Conservation (phyloP, 2,329 filamentous ascomycete species). For the Venturia effusa region DNA sequence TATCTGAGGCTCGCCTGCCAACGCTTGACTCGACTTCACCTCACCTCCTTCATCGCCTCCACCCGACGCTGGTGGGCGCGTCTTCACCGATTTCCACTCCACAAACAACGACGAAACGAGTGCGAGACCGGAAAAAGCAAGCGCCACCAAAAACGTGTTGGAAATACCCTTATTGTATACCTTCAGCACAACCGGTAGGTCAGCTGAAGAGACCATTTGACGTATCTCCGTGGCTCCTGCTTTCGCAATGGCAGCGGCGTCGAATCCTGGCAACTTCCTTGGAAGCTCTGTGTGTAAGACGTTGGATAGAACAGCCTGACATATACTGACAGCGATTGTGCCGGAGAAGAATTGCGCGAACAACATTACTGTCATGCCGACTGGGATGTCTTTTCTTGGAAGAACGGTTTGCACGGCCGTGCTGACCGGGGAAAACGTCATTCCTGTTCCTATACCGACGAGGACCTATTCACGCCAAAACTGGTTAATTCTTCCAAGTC, state of each 20-base stretch:
- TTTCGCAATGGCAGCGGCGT: neutral
- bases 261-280: neutral
- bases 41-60: too few relatives aligned
- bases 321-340: conserved; percentile 10
- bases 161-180: conserved; percentile 7
- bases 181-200: neutral
- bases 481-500: neutral
- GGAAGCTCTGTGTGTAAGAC: conserved; percentile 6
- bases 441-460: conserved; percentile 16
- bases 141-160: neutral
- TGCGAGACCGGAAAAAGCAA: conserved; percentile 5
- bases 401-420: conserved; percentile 14
- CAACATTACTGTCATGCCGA: conserved; percentile 9
- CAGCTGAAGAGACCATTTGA: neutral
- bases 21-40: too few relatives aligned
- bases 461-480: conserved; percentile 7
- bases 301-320: conserved; percentile 11
- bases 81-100: conserved; percentile 12
- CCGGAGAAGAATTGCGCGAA: conserved; percentile 11
- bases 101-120: conserved; percentile 8
- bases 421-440: conserved; percentile 14
- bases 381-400: conserved; percentile 11
- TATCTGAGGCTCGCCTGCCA: too few relatives aligned
- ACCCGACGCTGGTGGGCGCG: neutral
- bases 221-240: conserved; percentile 9